phyloP scores from a whole-genome alignment of 1,139 yeast species.

The Scheffersomyces quercinus region DNA sequence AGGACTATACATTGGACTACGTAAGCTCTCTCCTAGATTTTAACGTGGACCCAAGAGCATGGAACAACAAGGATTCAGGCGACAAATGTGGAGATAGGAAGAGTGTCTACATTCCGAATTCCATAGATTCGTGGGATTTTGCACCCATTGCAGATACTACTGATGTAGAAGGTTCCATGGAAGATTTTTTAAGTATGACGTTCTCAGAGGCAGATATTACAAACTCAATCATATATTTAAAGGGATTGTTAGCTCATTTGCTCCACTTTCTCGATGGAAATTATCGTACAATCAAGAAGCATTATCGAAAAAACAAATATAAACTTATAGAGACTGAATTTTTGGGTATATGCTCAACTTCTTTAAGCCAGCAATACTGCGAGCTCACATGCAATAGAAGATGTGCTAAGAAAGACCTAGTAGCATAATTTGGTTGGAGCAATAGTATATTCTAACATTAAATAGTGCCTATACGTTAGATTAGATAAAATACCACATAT shows the following conservation, averaged over 20 bases:
- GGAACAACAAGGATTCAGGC: slow-evolving; percentile 9
- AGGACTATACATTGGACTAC: slow-evolving; percentile 14
- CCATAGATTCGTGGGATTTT: slow-evolving; percentile 18
- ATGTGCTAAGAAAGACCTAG: too few relatives aligned
- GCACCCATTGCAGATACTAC: neutral
- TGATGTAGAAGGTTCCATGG: neutral
- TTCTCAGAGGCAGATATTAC: slow-evolving; percentile 21
- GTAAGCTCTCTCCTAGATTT: slow-evolving; percentile 21
- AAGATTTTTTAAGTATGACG: slow-evolving; percentile 21
- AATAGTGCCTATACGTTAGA: too few relatives aligned
- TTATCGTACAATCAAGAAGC: neutral
- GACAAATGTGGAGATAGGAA: slow-evolving; percentile 19
- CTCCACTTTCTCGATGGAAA: slow-evolving; percentile 7
- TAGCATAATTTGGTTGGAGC: too few relatives aligned
- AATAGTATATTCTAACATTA: too few relatives aligned
- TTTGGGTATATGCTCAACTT: too few relatives aligned
- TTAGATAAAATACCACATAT: too few relatives aligned
- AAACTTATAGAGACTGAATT: too few relatives aligned
- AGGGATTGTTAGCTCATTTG: slow-evolving; percentile 17
- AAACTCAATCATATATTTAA: slow-evolving; percentile 16
- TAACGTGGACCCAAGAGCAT: slow-evolving; percentile 18
- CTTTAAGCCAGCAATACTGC: too few relatives aligned
- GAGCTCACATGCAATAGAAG: too few relatives aligned
- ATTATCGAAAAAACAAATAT: neutral
- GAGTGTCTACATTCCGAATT: slow-evolving; percentile 21